Evolutionary conservation across 2,329 filamentous ascomycete genomes (phyloP).

Genomic region (Fusarium sp.): DNA sequence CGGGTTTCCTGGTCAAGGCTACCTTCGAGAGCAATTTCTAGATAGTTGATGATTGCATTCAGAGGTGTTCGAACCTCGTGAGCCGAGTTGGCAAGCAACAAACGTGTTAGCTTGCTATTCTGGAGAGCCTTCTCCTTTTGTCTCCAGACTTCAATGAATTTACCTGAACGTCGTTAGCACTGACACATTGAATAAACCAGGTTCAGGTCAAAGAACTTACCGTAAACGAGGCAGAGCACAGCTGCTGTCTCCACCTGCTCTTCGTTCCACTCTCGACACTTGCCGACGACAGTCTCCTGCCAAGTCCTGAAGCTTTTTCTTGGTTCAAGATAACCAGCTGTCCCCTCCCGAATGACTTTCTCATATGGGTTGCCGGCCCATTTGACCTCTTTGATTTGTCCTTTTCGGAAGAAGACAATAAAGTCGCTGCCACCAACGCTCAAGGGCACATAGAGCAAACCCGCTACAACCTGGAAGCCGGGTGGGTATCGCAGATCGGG

Average conservation of each 20-base stretch:
- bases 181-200: not conserved
- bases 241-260: constrained; percentile 91
- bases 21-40: constrained; percentile 90
- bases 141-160: constrained; percentile 92
- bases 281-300: constrained; percentile 83
- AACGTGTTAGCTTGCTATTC: constrained; percentile 80
- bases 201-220: constrained; percentile 56
- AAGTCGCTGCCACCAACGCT: constrained; percentile 82
- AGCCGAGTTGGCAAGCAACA: constrained; percentile 87
- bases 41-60: constrained; percentile 94
- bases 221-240: constrained; percentile 87
- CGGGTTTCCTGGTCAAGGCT: constrained; percentile 81
- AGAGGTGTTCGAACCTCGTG: constrained; percentile 91
- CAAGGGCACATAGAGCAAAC: constrained; percentile 83
- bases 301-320: constrained; percentile 82
- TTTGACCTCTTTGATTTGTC: constrained; percentile 79
- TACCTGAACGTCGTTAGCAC: constrained; percentile 52
- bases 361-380: constrained; percentile 92
- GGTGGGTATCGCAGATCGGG: constrained; percentile 83
- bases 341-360: constrained; percentile 78
- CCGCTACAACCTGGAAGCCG: constrained; percentile 81
- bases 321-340: constrained; percentile 79
- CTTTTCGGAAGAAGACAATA: constrained; percentile 89
- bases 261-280: constrained; percentile 88
- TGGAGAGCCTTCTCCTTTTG: constrained; percentile 89